Base-by-base conservation (phyloP, 129 eudicot genomes). In the Tanacetum coccineum region DNA sequence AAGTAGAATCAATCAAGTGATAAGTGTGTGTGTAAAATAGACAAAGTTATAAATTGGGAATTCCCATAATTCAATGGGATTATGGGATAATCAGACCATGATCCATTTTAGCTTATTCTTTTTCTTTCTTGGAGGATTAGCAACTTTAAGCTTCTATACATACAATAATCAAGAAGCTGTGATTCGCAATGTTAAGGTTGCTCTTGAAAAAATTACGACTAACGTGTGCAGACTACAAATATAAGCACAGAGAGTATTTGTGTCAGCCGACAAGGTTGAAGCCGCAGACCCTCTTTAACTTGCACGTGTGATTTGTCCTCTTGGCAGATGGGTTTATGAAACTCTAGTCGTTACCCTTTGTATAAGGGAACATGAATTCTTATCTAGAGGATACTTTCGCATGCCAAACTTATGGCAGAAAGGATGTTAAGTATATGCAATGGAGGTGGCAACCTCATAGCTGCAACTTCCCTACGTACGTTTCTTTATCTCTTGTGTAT, bases 361-460 rank as follows among this genome's bases (percentile, higher is more conserved):
- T 85, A 85, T 51, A 77, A 69, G n/a, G 45, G 92, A 85, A 62
- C 49, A 74, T 0, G 81, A 85, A 1, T 53, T 75, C 79, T 64
- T 85, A 73, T 64, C 75, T 85, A 21, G 74, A 85, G 12, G 85
- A 70, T 32, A 75, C 74, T 68, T 69, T 74, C 51, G 79, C 92
- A 70, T 85, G 92, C 67, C 70, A 63, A 49, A 85, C 80, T 32
- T 79, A 70, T 56, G 92, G 92, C 1, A 71, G 92, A 51, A 77
- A 70, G 25, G 83, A 85, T 70, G 45, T 67, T 13, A 67, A 51
- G 47, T 85, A 76, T 78, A 85, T 74, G 42, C 68, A 85, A 25
- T 85, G 92, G 92, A 74, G 87, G 61, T 85, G 92, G 92, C 88
- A 82, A 59, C 87, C 92, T 28, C 76, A 82, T 59, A 70, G 63